Percentiles rank a stretch among this genome's conserved stretches.
These are phyloP conservation scores for Arthrobotrys conoides DNA, from an alignment of 2,329 filamentous ascomycete genomes.

Conservation along the genomic window DNA sequence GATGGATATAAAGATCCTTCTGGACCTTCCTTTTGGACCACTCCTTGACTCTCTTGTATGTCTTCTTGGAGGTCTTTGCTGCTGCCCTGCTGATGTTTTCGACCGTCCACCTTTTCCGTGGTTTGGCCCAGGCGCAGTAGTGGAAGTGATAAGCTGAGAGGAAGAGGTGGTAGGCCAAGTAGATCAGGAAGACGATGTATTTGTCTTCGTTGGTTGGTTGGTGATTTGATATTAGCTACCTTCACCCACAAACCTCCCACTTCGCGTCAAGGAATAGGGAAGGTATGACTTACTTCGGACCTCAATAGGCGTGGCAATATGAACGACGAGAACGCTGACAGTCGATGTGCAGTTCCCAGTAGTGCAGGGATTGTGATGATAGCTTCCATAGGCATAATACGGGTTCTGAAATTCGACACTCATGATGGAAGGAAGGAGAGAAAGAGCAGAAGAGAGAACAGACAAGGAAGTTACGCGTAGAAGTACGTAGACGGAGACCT, in stretches of 20 bases:
- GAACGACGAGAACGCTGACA: neutral
- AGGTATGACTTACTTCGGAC: neutral
- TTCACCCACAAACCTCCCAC: too few species aligned
- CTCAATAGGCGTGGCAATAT: neutral
- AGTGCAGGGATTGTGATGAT: neutral
- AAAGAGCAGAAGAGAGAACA: neutral
- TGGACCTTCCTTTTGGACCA: neutral
- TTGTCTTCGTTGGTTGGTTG: neutral
- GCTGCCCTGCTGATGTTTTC: neutral
- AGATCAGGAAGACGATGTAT: neutral
- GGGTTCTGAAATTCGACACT: too few species aligned
- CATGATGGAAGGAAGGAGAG: constrained; percentile 11
- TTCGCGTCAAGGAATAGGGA: too few species aligned
- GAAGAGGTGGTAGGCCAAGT: neutral
- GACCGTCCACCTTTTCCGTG: neutral
- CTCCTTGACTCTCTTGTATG: neutral
- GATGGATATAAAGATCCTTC: neutral
- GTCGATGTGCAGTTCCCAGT: neutral
- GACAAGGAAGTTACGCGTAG: neutral
- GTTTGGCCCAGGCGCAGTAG: neutral
- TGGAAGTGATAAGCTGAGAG: neutral
- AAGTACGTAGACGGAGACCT: neutral
- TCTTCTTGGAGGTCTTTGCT: neutral
- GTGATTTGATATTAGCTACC: neutral
- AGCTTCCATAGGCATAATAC: neutral